Evolutionary conservation across 331 rosid species (phyloP).

Genomic region (Cydonia oblonga): DNA sequence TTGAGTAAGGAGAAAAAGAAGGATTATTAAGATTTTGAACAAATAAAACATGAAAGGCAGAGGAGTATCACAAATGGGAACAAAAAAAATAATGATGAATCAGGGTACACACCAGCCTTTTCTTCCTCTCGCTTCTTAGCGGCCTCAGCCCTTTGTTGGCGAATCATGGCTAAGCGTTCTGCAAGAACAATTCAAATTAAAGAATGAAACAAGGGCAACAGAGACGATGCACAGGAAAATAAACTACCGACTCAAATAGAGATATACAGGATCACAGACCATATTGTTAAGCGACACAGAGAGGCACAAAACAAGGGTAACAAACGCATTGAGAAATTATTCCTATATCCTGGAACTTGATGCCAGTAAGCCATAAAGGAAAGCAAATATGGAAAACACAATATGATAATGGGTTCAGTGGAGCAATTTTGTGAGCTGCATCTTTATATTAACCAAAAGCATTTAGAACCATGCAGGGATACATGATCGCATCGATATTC

Average conservation of each 20-base stretch:
- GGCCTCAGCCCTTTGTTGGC: conserved; percentile 45
- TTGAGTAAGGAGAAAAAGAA: background rate
- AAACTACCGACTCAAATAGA: background rate
- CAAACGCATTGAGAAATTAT: background rate
- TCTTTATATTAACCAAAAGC: background rate
- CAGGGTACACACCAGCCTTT: conserved; percentile 25
- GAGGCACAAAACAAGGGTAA: background rate
- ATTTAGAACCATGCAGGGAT: background rate
- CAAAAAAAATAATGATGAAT: background rate
- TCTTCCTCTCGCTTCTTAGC: conserved; percentile 46
- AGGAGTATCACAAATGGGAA: background rate
- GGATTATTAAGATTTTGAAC: background rate
- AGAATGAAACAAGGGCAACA: background rate
- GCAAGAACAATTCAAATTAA: conserved; percentile 3
- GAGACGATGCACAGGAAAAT: background rate
- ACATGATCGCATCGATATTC: background rate
- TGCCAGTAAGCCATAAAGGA: background rate
- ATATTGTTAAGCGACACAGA: background rate
- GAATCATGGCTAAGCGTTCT: conserved; percentile 39
- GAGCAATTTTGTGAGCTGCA: background rate
- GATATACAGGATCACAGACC: background rate
- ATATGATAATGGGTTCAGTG: background rate
- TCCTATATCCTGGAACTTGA: background rate
- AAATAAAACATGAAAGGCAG: background rate
- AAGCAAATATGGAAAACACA: background rate